Percentiles rank a stretch among this genome's conserved stretches.
phyloP scores from a whole-genome alignment of 2,329 filamentous ascomycete species.

The Thielaviopsis euricoi region DNA sequence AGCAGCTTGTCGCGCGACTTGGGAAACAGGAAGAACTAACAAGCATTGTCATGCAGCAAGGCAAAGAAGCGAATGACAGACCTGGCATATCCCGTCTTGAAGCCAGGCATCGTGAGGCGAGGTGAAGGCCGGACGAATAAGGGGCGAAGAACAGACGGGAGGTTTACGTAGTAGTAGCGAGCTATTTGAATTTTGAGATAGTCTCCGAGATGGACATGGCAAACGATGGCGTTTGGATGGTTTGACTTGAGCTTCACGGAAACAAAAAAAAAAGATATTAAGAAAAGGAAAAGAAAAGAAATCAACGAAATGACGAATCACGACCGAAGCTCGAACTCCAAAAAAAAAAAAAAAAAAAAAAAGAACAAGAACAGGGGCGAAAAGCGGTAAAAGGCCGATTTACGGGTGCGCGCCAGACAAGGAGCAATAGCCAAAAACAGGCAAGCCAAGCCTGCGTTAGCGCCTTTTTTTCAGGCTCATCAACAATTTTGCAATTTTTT shows the following conservation, averaged over 20 bases:
- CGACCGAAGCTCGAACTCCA: too few relatives aligned
- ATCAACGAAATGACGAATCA: too few relatives aligned
- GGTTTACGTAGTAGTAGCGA: too few relatives aligned
- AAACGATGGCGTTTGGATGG: too few relatives aligned
- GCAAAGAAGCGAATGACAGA: not conserved
- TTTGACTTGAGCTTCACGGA: too few relatives aligned
- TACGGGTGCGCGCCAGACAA: not conserved
- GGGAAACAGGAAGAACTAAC: not conserved
- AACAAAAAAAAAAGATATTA: too few relatives aligned
- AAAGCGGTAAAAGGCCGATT: not conserved
- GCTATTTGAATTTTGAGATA: too few relatives aligned
- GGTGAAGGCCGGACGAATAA: not conserved
- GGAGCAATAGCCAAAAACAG: constrained; percentile 3
- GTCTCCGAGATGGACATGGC: too few relatives aligned
- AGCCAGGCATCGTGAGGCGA: too few relatives aligned
- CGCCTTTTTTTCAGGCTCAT: not conserved
- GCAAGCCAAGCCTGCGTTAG: not conserved
- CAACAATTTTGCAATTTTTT: too few relatives aligned
- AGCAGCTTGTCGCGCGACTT: not conserved
- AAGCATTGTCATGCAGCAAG: not conserved
- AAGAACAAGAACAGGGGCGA: not conserved
- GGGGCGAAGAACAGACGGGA: not conserved
- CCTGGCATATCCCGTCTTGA: not conserved
- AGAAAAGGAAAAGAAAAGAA: too few relatives aligned
- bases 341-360: not conserved